Base-by-base conservation (phyloP, 1,284 basidiomycete genomes). In the Exobasidium rhododendri region DNA sequence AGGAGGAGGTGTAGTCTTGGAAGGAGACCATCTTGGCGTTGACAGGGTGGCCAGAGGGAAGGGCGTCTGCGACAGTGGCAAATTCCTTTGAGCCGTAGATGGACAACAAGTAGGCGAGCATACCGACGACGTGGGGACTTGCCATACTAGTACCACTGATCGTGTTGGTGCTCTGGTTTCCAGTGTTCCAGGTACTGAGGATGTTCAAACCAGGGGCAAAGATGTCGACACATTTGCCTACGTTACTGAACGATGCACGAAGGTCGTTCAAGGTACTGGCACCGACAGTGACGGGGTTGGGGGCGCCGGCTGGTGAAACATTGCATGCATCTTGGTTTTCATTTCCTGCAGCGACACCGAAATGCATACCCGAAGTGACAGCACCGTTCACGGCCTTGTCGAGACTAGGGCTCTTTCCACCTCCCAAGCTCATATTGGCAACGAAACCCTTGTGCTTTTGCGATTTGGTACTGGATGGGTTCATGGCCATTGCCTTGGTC, bases 371-470 rank as follows among this genome's bases (percentile, higher is more conserved):
- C 51, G 80, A 73, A 29, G 86, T 85, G 60, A 96, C 91, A 58
- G 94, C 93, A 58, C 83, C 84, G 82, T 97, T 88, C 66, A 98
- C 92, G 54, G 89, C 87, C 43, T 85, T 84, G 75, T 98, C 92
- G 61, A 97, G 85, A 49, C 90, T 86, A 45, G 83, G 85, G n/a
- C 91, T 92, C 84, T 93, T 94, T 72, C 91, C 91, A 77, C 94
- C 94, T 69, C 94, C 94, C 59, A 98, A 88, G 79, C 89, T 91
- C 94, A 98, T 97, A 85, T 94, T 97, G 65, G 91, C 92, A 69
- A 97, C 94, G 44, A 93, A 94, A 43, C 94, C 94, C 84, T 93
- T 94, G 85, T 91, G 88, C 64, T 83, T 73, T 70, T 72, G 71
- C 66, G 88, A 88, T 78, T 84, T 86, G 59, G 88, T 87, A n/a